Evolutionary conservation across 352 stramenopile genomes (phyloP), one percentile per base, ranked within the genome.

Genomic region (Pythium phragmitis): DNA sequence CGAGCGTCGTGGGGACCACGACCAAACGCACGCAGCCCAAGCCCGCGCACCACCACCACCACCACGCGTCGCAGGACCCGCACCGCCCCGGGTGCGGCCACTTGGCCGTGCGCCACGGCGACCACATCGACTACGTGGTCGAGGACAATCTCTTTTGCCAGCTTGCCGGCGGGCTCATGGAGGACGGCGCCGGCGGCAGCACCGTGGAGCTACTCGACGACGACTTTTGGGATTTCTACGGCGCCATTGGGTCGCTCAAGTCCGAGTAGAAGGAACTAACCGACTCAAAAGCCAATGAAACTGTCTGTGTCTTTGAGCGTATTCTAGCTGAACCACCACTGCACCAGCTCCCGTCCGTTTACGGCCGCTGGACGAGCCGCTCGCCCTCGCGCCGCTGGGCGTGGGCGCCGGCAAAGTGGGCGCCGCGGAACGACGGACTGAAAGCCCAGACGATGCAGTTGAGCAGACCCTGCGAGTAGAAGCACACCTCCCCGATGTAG

Each of bases 171-270:
- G 47, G 43, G 14, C 76, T 80, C 63, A 68, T 87, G 28, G 77
- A 85, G 13, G 73, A 69, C 7, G 68, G 34, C 34, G 34, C 74
- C 11, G 69, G 26, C 26, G 26, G 73, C 46, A 41, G 91, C 51
- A 71, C 75, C 26, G 73, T 89, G 11, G 80, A 89, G 67, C 67
- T 92, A 43, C 69, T 92, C 30, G 81, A 84, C 37, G 84, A 92
- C 45, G 84, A 91, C 42, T 92, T 92, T 63, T 92, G 84, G 84
- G 84, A 89, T 46, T 92, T 92, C 50, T 92, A 90, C 51, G 81
- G 75, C 37, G 84, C 84, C 21, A 76, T 89, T 41, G 80, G 80
- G 39, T 81, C 80, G 36, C 77, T 89, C 58, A 77, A 80, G 57
- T 72, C 61, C 11, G 73, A 80, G 49, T 69, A 63, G 4, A 21